Evolutionary conservation across 805 yeast species (phyloP).

Genomic region (Cyberlindnera maritima): DNA sequence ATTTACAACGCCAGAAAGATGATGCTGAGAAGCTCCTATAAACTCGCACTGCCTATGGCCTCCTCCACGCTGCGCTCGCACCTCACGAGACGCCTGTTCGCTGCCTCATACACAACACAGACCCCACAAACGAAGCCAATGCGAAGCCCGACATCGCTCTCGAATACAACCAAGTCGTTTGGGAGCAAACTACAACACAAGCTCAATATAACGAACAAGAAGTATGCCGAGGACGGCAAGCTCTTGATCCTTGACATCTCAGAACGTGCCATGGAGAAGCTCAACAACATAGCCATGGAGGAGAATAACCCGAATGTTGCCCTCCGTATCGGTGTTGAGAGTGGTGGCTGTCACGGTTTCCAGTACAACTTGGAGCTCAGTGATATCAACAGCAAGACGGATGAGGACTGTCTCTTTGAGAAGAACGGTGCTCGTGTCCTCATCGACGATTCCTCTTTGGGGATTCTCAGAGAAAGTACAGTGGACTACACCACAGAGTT

Average conservation of each 20-base stretch:
- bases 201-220: constrained; percentile 19
- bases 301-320: constrained; percentile 64
- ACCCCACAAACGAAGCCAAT: constrained; percentile 7
- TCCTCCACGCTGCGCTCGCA: not conserved
- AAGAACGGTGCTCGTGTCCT: constrained; percentile 70
- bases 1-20: not conserved
- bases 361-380: constrained; percentile 78
- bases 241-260: constrained; percentile 34
- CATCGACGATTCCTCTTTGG: constrained; percentile 77
- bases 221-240: constrained; percentile 32
- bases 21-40: constrained; percentile 3
- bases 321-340: constrained; percentile 73
- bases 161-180: constrained; percentile 14
- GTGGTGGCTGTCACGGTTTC: constrained; percentile 98
- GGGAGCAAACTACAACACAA: constrained; percentile 5
- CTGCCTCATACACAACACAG: constrained; percentile 3
- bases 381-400: constrained; percentile 31
- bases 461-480: constrained; percentile 79
- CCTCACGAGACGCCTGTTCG: not conserved
- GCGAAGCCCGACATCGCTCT: constrained; percentile 14
- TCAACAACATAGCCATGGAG: constrained; percentile 46
- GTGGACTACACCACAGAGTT: constrained; percentile 88
- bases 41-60: not conserved
- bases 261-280: constrained; percentile 43
- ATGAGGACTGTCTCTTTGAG: constrained; percentile 53